These are phyloP conservation scores for Cercospora beticola DNA, from an alignment of 2,329 filamentous ascomycete genomes.

Conservation along the genomic window DNA sequence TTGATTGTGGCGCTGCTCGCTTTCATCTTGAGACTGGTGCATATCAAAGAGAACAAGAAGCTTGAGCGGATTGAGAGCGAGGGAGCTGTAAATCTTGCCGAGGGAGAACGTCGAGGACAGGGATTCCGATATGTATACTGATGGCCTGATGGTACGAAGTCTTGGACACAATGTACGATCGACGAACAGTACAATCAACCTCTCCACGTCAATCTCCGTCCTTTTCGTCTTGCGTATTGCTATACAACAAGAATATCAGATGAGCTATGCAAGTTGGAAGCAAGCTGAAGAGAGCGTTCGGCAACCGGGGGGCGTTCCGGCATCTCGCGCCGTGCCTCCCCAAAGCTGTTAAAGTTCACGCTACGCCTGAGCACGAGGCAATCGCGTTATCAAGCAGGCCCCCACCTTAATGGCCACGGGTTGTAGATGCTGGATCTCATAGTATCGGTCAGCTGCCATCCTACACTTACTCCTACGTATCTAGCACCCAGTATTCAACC, in stretches of 20 bases:
- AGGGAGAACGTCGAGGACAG: constrained; percentile 2
- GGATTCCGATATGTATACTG: constrained; percentile 12
- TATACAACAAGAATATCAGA: background rate
- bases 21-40: constrained; percentile 37
- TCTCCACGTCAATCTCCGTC: background rate
- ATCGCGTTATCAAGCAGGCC: background rate
- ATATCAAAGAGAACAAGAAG: constrained; percentile 39
- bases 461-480: background rate
- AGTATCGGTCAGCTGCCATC: background rate
- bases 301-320: background rate
- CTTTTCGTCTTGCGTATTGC: background rate
- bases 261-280: background rate
- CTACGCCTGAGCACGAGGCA: background rate
- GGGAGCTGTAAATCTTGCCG: background rate
- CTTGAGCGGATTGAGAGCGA: constrained; percentile 28
- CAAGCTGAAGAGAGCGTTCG: background rate
- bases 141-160: background rate
- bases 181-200: background rate
- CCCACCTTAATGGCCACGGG: background rate
- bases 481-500: background rate
- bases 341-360: background rate
- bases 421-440: background rate
- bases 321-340: background rate
- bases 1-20: constrained; percentile 40
- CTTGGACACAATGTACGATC: background rate